Base-by-base conservation (phyloP, 768 basidiomycete species). In the Russula sp. region DNA sequence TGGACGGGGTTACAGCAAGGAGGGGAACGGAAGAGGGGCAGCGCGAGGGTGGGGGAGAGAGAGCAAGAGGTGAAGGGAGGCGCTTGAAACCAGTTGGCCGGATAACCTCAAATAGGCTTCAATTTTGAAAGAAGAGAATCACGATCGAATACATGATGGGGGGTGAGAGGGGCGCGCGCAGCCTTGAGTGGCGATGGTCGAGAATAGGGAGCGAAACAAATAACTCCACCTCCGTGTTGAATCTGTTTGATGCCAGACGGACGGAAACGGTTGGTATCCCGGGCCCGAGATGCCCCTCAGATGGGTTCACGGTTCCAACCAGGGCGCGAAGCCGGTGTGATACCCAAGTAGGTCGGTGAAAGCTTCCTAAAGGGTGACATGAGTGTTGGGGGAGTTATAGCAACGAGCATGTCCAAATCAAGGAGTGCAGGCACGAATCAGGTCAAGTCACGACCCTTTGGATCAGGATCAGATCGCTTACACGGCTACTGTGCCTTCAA, bases 61-160 rank as follows among this genome's bases (percentile, higher is more conserved):
- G 34, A 52, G 51, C 20, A 56, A 59, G 50, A 62, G 20, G 50
- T 14, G 42, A 56, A 46, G 45, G 32, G 56, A 51, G 32, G 58
- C 48, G 43, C 61, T 55, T 22, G 25, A 29, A 48, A 29, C 59
- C 56, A 56, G 49, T 13, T 29, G 45, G 10, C 58, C 54, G 63
- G 65, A 57, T 63, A 46, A 60, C 60, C 58, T 61, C 53, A 65
- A 53, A 58, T 50, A 45, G 48, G 38, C 41, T 57, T 53, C 59
- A 59, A 58, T 52, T 55, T 50, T 56, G 43, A 52, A 29, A 29
- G 43, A 48, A 14, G 45, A 57, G 50, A 55, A 66, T 54, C 38
- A 52, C 48, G 63, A 64, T 61, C 55, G 63, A 41, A 32, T 58
- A 29, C 45, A 58, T 46, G 46, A 43, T 22, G 29, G 25, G 25